Base-by-base conservation (phyloP, 768 basidiomycete genomes). In the Auriscalpium orientale region DNA sequence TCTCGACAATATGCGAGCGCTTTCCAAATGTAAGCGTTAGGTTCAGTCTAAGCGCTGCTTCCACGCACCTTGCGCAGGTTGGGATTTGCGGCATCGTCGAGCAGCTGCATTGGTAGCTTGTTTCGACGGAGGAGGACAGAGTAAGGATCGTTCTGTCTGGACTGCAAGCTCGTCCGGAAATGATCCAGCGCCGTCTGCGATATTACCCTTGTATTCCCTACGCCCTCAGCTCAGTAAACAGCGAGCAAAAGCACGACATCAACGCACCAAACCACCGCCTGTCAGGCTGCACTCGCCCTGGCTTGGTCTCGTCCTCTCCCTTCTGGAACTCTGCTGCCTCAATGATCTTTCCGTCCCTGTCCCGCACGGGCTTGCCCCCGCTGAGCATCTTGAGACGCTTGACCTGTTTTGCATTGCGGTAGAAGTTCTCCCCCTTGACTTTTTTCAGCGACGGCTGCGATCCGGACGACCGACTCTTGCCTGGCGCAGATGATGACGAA, bases 151-250 rank as follows among this genome's bases (percentile, higher is more conserved):
- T 91, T 80, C 64, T 92, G 91, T 70, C 85, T 91, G 12, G 80
- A 76, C 21, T 82, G 78, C 46, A 99, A 80, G 65, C 90, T 92
- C 13, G 89, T 92, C 51, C 95, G 78, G 75, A 99, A 99, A 71
- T 98, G 97, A 66, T 97, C 94, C 64, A 99, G 75, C 13, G 95
- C 95, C 22, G 84, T 89, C 68, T 99, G 95, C 20, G 92, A 94
- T 67, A 99, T 98, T 37, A 98, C 95, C 67, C 97, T 78, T n/a
- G 97, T 98, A 71, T 98, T 98, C 45, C 95, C 94, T 95, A 62
- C 20, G 18, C 43, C 43, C 63, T 49, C 46, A 36, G 57, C 36
- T 44, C 33, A 54, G 51, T 34, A 53, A 56, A 33, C 37, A 45
- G 10, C 34, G 22, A 20, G 46, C 8, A 45, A 33, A 11, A 56